These are phyloP conservation scores for Vitis labrusca DNA, from an alignment of 164 flowering plant genomes.

Conservation along the genomic window DNA sequence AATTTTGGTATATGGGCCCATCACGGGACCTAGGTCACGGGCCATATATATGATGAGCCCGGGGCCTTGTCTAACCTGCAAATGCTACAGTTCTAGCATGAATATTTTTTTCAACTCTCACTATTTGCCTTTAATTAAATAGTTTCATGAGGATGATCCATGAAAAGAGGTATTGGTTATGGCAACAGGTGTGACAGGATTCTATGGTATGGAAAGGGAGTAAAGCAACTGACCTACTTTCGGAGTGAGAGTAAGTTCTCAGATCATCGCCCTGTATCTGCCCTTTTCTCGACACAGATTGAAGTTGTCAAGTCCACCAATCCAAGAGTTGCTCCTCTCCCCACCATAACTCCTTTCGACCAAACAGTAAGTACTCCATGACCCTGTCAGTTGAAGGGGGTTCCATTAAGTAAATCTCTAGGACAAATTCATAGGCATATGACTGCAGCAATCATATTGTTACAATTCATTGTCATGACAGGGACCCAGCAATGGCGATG, in stretches of 20 bases:
- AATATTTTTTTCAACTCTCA: not conserved
- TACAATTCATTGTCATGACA: not conserved
- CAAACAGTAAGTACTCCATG: constrained; percentile 33
- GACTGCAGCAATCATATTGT: not conserved
- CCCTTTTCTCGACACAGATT: constrained; percentile 58
- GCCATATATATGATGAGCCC: not conserved
- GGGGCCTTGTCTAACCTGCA: not conserved
- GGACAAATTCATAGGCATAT: not conserved
- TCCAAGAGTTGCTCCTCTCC: constrained; percentile 19
- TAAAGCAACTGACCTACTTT: constrained; percentile 61
- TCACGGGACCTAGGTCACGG: not conserved
- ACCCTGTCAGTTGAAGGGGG: not conserved
- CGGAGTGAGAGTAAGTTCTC: constrained; percentile 80
- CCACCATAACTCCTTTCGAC: constrained; percentile 16
- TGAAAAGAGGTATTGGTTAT: not conserved
- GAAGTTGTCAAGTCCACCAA: constrained; percentile 33
- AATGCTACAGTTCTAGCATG: not conserved
- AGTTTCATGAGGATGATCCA: not conserved
- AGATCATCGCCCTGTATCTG: constrained; percentile 86
- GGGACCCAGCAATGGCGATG: constrained; percentile 14
- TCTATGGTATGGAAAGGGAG: constrained; percentile 79
- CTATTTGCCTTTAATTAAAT: not conserved
- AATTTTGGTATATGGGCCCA: not conserved
- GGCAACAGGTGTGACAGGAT: constrained; percentile 85
- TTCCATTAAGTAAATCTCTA: not conserved